Evolutionary conservation across 495 filamentous ascomycete species (phyloP), one percentile per base, ranked within the genome.

Genomic region (Aspergillus carlsbadensis): DNA sequence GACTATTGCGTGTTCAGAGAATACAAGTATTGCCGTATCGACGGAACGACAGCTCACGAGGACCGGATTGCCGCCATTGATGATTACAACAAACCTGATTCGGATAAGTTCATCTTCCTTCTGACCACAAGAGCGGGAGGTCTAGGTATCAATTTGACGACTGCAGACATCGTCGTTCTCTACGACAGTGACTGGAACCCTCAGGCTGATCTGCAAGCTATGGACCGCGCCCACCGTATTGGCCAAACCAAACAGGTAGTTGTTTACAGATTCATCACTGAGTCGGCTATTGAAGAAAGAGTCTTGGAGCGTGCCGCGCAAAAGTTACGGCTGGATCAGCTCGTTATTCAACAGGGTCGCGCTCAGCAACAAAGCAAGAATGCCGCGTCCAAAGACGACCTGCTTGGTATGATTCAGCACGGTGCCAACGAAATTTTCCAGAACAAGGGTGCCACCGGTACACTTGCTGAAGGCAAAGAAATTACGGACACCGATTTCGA

Each of bases 151-250:
- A 99, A 99, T 69, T 74, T 99, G 68, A 99, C 94, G 5, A 87
- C 82, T 54, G 94, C 94, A 29, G 94, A 99, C 63, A 94, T 99
- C 60, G 94, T 99, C 35, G 85, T 99, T 17, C 84, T 99, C n/a
- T 99, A 92, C 66, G 94, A 99, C 68, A 96, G 92, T 68, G 94
- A 99, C 67, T 99, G 94, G 94, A 99, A 99, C 61, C 94, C 94
- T 6, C 94, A 99, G 71, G 94, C 94, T 14, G 94, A 99, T 84
- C 71, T 98, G 42, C 94, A 98, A 73, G 94, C 94, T 39, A 98
- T 98, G 94, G 94, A 98, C 59, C 89, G 94, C 60, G 94, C 94
- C 29, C 94, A 98, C 77, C 90, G 94, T 73, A 98, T 98, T 66
- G 94, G 94, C 42, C 94, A 99, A 72, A 99, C 90, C 1, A 99